Conservation (phyloP, 31 red algal species). For the Porphyra umbilicalis region DNA sequence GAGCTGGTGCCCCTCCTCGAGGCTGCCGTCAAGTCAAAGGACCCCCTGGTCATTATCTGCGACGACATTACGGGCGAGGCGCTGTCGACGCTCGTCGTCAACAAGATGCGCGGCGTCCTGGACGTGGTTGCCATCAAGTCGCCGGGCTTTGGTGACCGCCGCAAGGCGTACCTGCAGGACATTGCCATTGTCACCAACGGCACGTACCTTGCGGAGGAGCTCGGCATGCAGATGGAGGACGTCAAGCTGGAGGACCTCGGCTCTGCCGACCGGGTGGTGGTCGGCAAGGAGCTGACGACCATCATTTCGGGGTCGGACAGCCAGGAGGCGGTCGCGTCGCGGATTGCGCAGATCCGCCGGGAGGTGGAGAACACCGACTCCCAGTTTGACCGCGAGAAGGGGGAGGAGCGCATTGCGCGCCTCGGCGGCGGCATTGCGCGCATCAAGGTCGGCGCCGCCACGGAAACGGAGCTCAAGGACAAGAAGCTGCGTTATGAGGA, state of each 20-base stretch:
- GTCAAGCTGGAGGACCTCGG: conserved; percentile 69
- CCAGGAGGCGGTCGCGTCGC: conserved; percentile 59
- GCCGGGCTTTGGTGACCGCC: conserved; percentile 90
- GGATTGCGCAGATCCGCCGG: conserved; percentile 72
- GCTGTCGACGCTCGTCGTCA: conserved; percentile 90
- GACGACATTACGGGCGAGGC: conserved; percentile 88
- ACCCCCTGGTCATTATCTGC: conserved; percentile 83
- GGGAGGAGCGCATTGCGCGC: conserved; percentile 86
- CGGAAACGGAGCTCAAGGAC: conserved; percentile 98
- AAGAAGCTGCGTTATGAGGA: conserved; percentile 97
- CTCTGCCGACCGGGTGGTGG: conserved; percentile 54
- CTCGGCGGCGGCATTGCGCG: conserved; percentile 89
- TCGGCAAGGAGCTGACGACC: conserved; percentile 81
- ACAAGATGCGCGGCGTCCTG: conserved; percentile 94
- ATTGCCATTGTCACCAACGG: conserved; percentile 88
- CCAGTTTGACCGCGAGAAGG: conserved; percentile 76
- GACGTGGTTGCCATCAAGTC: conserved; percentile 91
- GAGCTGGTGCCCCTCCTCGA: conserved; percentile 81
- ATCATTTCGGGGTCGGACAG: conserved; percentile 64
- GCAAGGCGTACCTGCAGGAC: conserved; percentile 92
- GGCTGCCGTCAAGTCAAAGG: conserved; percentile 62
- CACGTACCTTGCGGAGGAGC: conserved; percentile 59
- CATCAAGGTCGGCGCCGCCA: conserved; percentile 89
- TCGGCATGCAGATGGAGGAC: conserved; percentile 79
- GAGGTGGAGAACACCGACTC: conserved; percentile 72